Percentiles rank a stretch among this genome's conserved stretches.
phyloP scores from a whole-genome alignment of 2,329 filamentous ascomycete genomes.

The Diaporthe sp. region DNA sequence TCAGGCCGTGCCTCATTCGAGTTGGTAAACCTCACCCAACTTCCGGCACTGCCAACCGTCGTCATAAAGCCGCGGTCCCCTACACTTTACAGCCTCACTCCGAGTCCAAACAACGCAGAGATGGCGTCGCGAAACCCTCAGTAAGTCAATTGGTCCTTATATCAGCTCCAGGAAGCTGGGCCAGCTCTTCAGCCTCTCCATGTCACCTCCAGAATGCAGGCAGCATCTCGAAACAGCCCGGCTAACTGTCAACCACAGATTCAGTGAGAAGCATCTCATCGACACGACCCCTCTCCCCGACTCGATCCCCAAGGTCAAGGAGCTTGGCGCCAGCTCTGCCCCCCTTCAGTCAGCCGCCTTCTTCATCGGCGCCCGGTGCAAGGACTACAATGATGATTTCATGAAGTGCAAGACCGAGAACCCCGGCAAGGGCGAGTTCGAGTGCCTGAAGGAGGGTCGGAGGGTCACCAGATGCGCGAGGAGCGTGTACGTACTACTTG shows the following conservation, averaged over 20 bases:
- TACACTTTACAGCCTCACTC: slow-evolving; percentile 38
- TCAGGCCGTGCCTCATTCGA: slow-evolving; percentile 27
- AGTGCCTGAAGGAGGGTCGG: slow-evolving; percentile 96
- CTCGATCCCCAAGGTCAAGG: slow-evolving; percentile 91
- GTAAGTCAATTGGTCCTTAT: slow-evolving; percentile 57
- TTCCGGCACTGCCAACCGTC: background rate
- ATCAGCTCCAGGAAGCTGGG: background rate
- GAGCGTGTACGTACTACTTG: slow-evolving; percentile 82
- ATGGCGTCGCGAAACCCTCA: slow-evolving; percentile 74
- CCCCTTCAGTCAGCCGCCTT: slow-evolving; percentile 92
- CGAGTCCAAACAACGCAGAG: slow-evolving; percentile 57
- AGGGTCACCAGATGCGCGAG: slow-evolving; percentile 96
- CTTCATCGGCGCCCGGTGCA: slow-evolving; percentile 97
- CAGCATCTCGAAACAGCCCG: slow-evolving; percentile 4
- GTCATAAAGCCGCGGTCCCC: slow-evolving; percentile 19
- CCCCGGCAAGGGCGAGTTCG: slow-evolving; percentile 89
- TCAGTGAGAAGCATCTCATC: slow-evolving; percentile 93
- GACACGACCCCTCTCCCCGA: slow-evolving; percentile 96
- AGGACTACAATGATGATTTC: slow-evolving; percentile 97
- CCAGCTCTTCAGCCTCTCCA: background rate
- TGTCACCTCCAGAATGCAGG: background rate
- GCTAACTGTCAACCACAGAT: slow-evolving; percentile 67
- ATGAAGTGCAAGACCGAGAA: slow-evolving; percentile 99
- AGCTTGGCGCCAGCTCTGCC: slow-evolving; percentile 93
- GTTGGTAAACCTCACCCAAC: slow-evolving; percentile 34